Evolutionary conservation across 768 basidiomycete species (phyloP).

Genomic region (Boletus subcaerulescens): DNA sequence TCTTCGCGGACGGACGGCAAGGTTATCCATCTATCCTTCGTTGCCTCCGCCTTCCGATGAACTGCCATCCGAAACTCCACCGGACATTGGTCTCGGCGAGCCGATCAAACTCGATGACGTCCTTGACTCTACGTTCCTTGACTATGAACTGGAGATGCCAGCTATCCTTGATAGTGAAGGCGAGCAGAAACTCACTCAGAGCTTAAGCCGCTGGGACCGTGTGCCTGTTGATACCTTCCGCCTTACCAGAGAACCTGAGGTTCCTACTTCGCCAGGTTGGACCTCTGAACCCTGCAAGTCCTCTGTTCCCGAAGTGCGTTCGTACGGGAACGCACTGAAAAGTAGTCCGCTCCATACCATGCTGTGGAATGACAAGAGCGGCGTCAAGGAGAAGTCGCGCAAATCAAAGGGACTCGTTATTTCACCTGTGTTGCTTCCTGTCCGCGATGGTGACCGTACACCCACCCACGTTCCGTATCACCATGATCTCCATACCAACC

Average conservation of each 20-base stretch:
- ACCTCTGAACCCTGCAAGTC: constrained; percentile 25
- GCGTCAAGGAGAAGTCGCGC: constrained; percentile 19
- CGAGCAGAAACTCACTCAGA: constrained; percentile 43
- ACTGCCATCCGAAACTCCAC: constrained; percentile 30
- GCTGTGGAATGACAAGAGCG: constrained; percentile 44
- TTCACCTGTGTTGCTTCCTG: constrained; percentile 52
- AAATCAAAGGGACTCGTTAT: constrained; percentile 36
- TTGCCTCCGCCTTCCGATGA: constrained; percentile 37
- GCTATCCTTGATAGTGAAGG: constrained; percentile 34
- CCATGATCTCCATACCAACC: constrained; percentile 36
- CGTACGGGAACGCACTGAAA: constrained; percentile 45
- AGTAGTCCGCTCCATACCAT: constrained; percentile 55
- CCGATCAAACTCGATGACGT: constrained; percentile 69
- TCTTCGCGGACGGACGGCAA: constrained; percentile 32
- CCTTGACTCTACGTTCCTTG: constrained; percentile 69
- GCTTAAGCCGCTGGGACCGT: constrained; percentile 67
- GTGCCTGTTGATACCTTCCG: constrained; percentile 74
- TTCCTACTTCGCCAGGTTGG: constrained; percentile 30
- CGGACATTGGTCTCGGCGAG: constrained; percentile 43
- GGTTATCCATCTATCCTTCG: constrained; percentile 33
- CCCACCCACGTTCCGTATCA: constrained; percentile 41
- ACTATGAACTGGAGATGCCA: constrained; percentile 44
- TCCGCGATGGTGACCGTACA: constrained; percentile 55
- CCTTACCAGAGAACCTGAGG: constrained; percentile 45
- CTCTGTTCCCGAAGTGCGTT: constrained; percentile 16